phyloP scores from a whole-genome alignment of 331 rosid genomes.

The Stylosanthes scabra region DNA sequence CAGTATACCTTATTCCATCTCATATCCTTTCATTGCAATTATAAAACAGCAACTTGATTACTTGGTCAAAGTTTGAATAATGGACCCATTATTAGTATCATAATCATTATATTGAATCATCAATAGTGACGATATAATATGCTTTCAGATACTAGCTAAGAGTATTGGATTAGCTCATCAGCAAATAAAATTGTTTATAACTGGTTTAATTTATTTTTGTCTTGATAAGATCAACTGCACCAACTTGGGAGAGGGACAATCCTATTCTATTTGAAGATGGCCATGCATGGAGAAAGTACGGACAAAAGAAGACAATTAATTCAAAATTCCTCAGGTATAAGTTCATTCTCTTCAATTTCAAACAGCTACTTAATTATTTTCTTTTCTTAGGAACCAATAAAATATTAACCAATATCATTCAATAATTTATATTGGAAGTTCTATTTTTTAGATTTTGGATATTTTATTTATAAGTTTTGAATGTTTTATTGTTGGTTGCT shows the following conservation, averaged over 20 bases:
- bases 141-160: background rate
- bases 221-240: slow-evolving; percentile 28
- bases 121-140: background rate
- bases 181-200: background rate
- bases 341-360: background rate
- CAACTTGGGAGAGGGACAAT: slow-evolving; percentile 43
- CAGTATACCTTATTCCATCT: background rate
- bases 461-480: too few species aligned
- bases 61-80: background rate
- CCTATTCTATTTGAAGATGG: slow-evolving; percentile 37
- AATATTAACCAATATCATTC: too few species aligned
- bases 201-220: background rate
- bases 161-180: background rate
- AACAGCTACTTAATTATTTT: background rate
- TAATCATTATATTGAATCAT: background rate
- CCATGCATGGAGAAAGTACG: slow-evolving; percentile 49
- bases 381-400: too few species aligned
- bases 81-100: background rate
- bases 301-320: slow-evolving; percentile 55
- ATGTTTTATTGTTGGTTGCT: too few species aligned
- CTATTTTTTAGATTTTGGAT: too few species aligned
- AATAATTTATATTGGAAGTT: too few species aligned
- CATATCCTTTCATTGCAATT: background rate
- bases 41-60: background rate
- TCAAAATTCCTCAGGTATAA: slow-evolving; percentile 45